Evolutionary conservation across 139 green algal genomes (phyloP).

Genomic region (Chlamydomonas incerta): DNA sequence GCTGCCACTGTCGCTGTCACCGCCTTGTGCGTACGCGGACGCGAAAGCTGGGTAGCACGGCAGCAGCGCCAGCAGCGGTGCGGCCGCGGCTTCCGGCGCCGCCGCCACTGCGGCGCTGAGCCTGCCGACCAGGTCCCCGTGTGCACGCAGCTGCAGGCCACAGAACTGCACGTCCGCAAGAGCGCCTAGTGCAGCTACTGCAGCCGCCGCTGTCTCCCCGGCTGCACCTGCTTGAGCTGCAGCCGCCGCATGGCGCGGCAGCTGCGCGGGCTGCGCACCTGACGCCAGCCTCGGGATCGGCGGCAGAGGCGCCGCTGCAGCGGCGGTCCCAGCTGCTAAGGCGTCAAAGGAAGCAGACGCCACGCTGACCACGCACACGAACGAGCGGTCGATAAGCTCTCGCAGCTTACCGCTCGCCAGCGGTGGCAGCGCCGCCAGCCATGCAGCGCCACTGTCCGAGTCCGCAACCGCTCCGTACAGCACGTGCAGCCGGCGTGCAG

Average conservation of each 20-base stretch:
- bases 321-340: background rate
- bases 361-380: conserved; percentile 15
- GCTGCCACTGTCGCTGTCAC: background rate
- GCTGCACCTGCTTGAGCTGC: background rate
- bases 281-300: no score
- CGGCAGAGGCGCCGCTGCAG: no score
- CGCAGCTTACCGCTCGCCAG: background rate
- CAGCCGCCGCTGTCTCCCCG: background rate
- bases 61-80: conserved; percentile 12
- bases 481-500: background rate
- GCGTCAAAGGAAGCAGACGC: background rate
- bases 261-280: no score
- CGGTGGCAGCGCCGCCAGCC: conserved; percentile 25
- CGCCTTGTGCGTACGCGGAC: background rate
- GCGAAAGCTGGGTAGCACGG: conserved; percentile 23
- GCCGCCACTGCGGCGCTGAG: background rate
- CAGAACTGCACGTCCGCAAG: conserved; percentile 38
- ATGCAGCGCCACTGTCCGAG: background rate
- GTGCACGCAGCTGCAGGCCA: background rate
- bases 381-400: conserved; percentile 26
- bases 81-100: background rate
- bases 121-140: conserved; percentile 8
- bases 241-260: background rate
- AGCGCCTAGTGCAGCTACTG: background rate
- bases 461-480: conserved; percentile 18